phyloP scores from a whole-genome alignment of 2,329 filamentous ascomycete genomes.

The Diplodia seriata region DNA sequence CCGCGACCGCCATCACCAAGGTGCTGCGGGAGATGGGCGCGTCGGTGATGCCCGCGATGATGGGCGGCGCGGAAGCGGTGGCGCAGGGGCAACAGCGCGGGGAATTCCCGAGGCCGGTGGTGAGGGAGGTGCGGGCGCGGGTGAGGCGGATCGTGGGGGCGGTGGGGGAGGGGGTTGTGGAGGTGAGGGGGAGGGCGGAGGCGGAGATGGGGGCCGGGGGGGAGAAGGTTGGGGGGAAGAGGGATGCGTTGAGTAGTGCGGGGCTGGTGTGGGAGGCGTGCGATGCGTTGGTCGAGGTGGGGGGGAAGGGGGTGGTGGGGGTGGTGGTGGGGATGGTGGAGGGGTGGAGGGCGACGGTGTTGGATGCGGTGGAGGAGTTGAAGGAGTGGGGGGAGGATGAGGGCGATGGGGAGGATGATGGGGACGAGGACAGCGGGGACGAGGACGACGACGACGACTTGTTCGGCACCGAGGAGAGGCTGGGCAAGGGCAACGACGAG shows the following conservation, averaged over 20 bases:
- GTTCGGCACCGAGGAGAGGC: constrained; percentile 56
- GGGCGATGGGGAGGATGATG: constrained; percentile 44
- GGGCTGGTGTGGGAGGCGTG: constrained; percentile 85
- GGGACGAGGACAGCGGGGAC: constrained; percentile 44
- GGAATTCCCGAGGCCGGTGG: constrained; percentile 55
- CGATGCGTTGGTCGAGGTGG: constrained; percentile 71
- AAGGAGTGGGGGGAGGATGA: constrained; percentile 85
- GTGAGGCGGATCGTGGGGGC: constrained; percentile 68
- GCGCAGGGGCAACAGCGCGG: constrained; percentile 52
- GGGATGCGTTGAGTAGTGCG: constrained; percentile 65
- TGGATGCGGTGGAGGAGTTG: constrained; percentile 84
- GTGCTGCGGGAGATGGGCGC: constrained; percentile 76
- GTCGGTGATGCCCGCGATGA: constrained; percentile 75
- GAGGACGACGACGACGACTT: constrained; percentile 68
- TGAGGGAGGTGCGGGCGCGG: constrained; percentile 67
- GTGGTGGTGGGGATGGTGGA: constrained; percentile 75
- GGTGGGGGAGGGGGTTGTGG: constrained; percentile 61
- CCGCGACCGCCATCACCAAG: constrained; percentile 73
- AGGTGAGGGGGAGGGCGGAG: constrained; percentile 39
- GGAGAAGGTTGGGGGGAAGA: not conserved
- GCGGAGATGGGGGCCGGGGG: constrained; percentile 31
- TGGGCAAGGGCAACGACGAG: constrained; percentile 67
- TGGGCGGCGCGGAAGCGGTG: constrained; percentile 63
- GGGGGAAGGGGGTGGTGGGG: constrained; percentile 71
- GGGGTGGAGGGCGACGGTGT: constrained; percentile 75